These are phyloP conservation scores for Moesziomyces aphidis DNA, from an alignment of 1,284 basidiomycete genomes.

Conservation along the genomic window DNA sequence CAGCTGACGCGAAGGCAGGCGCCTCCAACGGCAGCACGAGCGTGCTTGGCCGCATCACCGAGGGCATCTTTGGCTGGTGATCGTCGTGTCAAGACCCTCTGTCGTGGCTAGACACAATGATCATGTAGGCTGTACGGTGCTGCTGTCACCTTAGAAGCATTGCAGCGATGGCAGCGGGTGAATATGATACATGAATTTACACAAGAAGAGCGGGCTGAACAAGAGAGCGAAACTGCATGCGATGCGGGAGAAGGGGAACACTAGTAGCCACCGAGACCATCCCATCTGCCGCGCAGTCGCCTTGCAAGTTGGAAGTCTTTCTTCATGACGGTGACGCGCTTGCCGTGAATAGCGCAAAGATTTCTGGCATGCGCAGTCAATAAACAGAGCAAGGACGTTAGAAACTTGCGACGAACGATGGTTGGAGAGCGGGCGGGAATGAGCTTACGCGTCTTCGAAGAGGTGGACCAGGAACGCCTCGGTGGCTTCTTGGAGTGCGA, in stretches of 20 bases:
- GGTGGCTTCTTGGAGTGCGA: constrained; percentile 67
- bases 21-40: constrained; percentile 12
- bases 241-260: neutral
- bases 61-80: constrained; percentile 63
- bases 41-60: constrained; percentile 52
- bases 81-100: neutral
- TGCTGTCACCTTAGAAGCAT: no score
- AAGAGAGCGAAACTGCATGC: neutral
- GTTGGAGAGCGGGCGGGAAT: neutral
- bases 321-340: constrained; percentile 67
- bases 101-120: no score
- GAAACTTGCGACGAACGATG: neutral
- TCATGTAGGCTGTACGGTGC: no score
- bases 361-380: constrained; percentile 39
- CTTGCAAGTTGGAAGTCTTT: constrained; percentile 66
- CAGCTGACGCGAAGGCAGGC: constrained; percentile 15
- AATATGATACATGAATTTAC: neutral
- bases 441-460: constrained; percentile 67
- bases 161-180: neutral
- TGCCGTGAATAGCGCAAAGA: constrained; percentile 65
- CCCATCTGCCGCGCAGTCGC: constrained; percentile 65
- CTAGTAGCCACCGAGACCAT: constrained; percentile 61
- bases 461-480: constrained; percentile 66
- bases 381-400: neutral
- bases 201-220: neutral